A percentile compares a stretch with the other conserved stretches of the same genome.
Conservation (phyloP, 208 protist species). For the Dictyostelium gargantuum region DNA sequence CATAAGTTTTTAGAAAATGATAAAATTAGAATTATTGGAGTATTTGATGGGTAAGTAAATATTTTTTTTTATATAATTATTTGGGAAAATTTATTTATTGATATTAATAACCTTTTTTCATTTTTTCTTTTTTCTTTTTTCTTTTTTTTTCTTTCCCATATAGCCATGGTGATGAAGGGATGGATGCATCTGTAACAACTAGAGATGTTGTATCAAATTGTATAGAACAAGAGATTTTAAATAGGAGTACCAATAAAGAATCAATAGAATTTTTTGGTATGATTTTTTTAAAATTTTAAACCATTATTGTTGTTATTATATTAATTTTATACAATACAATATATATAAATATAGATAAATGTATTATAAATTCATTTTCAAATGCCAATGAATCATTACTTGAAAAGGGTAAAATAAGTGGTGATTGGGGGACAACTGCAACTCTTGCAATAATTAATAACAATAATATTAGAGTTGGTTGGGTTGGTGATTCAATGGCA, state of each 20-base stretch:
- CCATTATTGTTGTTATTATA: not conserved
- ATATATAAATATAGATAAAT: not conserved
- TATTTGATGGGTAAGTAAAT: slow-evolving; percentile 58
- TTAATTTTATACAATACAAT: not conserved
- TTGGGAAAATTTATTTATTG: too few relatives aligned
- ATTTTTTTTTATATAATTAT: too few relatives aligned
- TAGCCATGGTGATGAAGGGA: not conserved
- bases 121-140: too few relatives aligned
- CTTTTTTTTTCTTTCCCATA: too few relatives aligned
- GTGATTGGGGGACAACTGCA: slow-evolving; percentile 38
- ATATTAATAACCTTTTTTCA: too few relatives aligned
- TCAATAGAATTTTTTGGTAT: not conserved
- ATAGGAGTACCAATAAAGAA: not conserved
- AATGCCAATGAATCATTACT: not conserved
- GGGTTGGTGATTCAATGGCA: slow-evolving; percentile 28
- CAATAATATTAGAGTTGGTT: not conserved
- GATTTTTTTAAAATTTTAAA: not conserved
- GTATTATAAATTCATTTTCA: not conserved
- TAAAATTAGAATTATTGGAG: not conserved
- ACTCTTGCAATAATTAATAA: not conserved
- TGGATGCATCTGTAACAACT: not conserved
- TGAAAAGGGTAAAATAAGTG: not conserved
- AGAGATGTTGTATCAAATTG: not conserved
- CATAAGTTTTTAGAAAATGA: not conserved
- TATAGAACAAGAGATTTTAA: not conserved